These are phyloP conservation scores for Wickerhamiella hasegawae DNA, from an alignment of 805 yeast genomes.

Conservation along the genomic window DNA sequence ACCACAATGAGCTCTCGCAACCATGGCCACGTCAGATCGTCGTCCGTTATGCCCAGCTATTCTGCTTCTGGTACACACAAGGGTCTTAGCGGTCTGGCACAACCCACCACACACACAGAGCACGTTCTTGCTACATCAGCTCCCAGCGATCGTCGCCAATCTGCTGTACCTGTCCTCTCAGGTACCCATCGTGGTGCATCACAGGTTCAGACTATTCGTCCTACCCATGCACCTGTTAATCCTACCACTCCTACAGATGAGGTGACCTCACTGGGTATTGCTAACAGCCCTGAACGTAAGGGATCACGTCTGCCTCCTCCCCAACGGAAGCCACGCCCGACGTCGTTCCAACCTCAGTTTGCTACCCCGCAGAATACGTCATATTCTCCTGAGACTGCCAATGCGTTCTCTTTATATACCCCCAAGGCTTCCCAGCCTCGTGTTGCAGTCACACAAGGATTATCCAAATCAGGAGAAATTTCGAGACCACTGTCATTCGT, in stretches of 20 bases:
- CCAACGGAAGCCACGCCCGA: slow-evolving; percentile 22
- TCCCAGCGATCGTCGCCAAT: not conserved
- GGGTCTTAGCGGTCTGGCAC: not conserved
- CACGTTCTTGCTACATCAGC: not conserved
- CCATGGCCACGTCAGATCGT: slow-evolving; percentile 2
- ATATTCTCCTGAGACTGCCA: slow-evolving; percentile 2
- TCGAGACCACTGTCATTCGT: slow-evolving; percentile 17
- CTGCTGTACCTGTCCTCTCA: not conserved
- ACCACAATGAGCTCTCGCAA: not conserved
- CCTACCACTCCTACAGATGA: slow-evolving; percentile 6
- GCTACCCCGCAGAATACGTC: too few relatives aligned
- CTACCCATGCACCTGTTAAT: not conserved
- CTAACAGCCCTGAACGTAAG: slow-evolving; percentile 6
- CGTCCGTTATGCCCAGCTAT: slow-evolving; percentile 4
- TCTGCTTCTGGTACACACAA: not conserved
- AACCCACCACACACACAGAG: not conserved
- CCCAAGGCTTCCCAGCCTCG: slow-evolving; percentile 20
- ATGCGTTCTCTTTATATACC: slow-evolving; percentile 9
- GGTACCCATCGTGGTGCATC: not conserved
- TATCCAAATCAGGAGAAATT: slow-evolving; percentile 22
- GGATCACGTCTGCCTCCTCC: slow-evolving; percentile 9
- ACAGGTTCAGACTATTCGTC: not conserved
- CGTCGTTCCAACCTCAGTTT: slow-evolving; percentile 22
- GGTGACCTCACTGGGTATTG: slow-evolving; percentile 15
- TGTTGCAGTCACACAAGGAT: slow-evolving; percentile 19